phyloP scores from a whole-genome alignment of 1,139 yeast species.

The Blastobotrys arbuscula region DNA sequence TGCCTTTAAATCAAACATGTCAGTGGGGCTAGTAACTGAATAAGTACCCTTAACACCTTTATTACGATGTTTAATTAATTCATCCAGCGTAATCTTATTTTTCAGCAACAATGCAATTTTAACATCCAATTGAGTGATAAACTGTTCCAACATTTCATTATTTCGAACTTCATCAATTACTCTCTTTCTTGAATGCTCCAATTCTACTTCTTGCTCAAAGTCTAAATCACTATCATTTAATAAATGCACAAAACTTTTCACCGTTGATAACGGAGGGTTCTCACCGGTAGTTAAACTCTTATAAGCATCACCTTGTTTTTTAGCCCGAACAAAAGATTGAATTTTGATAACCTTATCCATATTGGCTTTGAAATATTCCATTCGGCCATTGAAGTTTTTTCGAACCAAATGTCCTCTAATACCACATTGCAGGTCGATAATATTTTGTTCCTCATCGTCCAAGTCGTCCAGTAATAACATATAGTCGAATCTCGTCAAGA shows the following conservation, averaged over 20 bases:
- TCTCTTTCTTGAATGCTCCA: constrained; percentile 62
- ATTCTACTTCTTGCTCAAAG: constrained; percentile 66
- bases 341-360: constrained; percentile 56
- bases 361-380: constrained; percentile 51
- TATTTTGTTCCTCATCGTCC: constrained; percentile 39
- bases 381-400: constrained; percentile 37
- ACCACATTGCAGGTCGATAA: constrained; percentile 47
- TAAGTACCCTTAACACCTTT: constrained; percentile 27
- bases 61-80: constrained; percentile 54
- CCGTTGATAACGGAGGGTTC: constrained; percentile 74
- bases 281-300: constrained; percentile 59
- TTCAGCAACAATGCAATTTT: constrained; percentile 73
- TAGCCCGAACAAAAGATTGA: constrained; percentile 69
- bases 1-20: constrained; percentile 37
- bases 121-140: constrained; percentile 73
- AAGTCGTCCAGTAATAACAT: constrained; percentile 50
- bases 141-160: constrained; percentile 65
- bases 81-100: constrained; percentile 75
- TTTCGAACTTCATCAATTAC: constrained; percentile 57
- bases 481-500: constrained; percentile 46
- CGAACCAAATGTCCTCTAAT: constrained; percentile 46
- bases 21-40: constrained; percentile 24
- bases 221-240: constrained; percentile 70
- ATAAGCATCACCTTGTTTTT: constrained; percentile 68
- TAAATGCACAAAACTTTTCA: constrained; percentile 70